A percentile compares a stretch with the other conserved stretches of the same genome.
phyloP scores from a whole-genome alignment of 257 asterid genomes.

The Gentiana dahurica region DNA sequence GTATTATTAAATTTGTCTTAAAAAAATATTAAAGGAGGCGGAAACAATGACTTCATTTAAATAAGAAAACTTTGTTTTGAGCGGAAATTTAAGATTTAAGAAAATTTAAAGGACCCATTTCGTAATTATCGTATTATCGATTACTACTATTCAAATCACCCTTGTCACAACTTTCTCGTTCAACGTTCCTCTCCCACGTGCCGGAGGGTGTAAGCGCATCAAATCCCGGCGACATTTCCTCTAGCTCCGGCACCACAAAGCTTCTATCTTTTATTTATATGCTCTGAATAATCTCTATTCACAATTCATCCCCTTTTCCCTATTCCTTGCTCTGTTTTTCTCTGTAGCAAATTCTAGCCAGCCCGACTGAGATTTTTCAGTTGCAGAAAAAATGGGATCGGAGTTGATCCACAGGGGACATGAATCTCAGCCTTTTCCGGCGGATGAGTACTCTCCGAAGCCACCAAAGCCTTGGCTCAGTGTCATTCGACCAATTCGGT shows the following conservation, averaged over 20 bases:
- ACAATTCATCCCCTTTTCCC: neutral
- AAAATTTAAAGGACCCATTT: no score
- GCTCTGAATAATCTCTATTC: neutral
- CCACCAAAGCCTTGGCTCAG: slow-evolving; percentile 35
- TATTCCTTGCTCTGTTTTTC: no score
- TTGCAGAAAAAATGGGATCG: slow-evolving; percentile 36
- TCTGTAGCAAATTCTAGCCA: no score
- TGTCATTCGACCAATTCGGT: slow-evolving; percentile 32
- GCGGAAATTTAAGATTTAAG: no score
- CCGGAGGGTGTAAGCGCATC: slow-evolving; percentile 9
- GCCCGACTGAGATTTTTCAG: slow-evolving; percentile 8
- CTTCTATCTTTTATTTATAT: neutral
- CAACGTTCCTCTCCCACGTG: slow-evolving; percentile 4
- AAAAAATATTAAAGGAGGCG: no score
- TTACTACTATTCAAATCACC: no score
- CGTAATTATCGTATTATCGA: no score
- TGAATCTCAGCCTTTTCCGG: slow-evolving; percentile 38
- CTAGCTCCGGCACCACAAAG: slow-evolving; percentile 1
- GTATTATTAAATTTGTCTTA: no score
- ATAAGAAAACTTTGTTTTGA: no score
- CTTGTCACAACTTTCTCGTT: no score
- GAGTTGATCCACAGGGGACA: slow-evolving; percentile 85
- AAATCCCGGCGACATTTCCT: slow-evolving; percentile 17
- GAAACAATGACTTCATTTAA: no score
- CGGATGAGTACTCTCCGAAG: slow-evolving; percentile 61